Base-by-base conservation (phyloP, 768 basidiomycete species). In the Leccinum fibrillosum region DNA sequence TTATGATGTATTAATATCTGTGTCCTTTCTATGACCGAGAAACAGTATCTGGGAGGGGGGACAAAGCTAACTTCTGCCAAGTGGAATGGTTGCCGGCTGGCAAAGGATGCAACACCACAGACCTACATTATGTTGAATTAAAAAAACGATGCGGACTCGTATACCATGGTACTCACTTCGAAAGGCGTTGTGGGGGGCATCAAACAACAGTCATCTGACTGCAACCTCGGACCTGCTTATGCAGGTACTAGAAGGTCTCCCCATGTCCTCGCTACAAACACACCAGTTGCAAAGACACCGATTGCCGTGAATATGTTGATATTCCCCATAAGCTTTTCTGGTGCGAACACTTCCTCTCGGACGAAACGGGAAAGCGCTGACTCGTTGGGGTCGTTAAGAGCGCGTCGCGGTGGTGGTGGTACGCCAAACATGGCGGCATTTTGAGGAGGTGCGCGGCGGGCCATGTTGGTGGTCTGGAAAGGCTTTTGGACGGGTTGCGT, bases 211-310 rank as follows among this genome's bases (percentile, higher is more conserved):
- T 34, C 48, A 48, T 49, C 34, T 19, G 23, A 58, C 55, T 34
- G 23, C 56, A 44, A 37, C 11, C 25, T 10, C 42, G 19, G 17
- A 28, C 28, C 56, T 39, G 39, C 37, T 51, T 54, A 89, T 26
- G 82, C 83, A 47, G 88, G 88, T 7, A 92, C 81, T 76, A 92
- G 81, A 45, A 89, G 69, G 44, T 88, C 89, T 11, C 92, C 92
- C 82, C 88, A 96, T 44, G 83, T 82, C 70, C 90, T 84, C 15
- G 86, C 84, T 13, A 77, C 84, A 47, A 85, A 71, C 56, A 93
- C 85, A 3, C 89, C 89, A 28, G 82, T 88, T 25, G 84, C 73
- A 64, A 92, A 93, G 59, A 91, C 73, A 6, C 79, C 76, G 7
- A 86, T 74, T 19, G 86, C 86, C 8, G 85, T 83, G 48, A 85